Evolutionary conservation across 2,329 filamentous ascomycete species (phyloP), one percentile per base, ranked within the genome.

Genomic region (Tolypocladium amazonense): DNA sequence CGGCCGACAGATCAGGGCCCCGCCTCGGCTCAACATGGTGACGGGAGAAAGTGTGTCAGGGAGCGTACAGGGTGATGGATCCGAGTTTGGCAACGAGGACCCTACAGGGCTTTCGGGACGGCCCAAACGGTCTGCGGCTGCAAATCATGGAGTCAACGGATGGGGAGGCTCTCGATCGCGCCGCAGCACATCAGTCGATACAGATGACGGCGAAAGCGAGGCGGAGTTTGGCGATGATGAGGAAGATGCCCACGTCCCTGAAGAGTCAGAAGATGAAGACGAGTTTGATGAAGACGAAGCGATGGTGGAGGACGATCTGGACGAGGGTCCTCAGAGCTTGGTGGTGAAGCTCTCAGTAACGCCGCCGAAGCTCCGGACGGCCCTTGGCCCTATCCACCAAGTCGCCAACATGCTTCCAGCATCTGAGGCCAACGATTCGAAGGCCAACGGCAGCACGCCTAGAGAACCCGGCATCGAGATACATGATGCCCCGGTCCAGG

Each of bases 1-100:
- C 70, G 94, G 94, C 27, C 86, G 94, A 27, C 91, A 96, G 70
- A 86, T 96, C 64, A 83, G 85, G 64, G 84, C 88, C 54, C 85
- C 87, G 11, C 79, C 79, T 5, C 84, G 88, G 37, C 76, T 87
- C 52, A 89, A 88, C 58, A 85, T 84, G 15, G 84, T 88, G 62
- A 77, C 76, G 4, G 77, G 74, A 25, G 76, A 76, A n/a, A 82
- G 79, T 61, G 75, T 76, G 6, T 66, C 77, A 2, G 73, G 71
- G 9, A 81, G 77, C 60, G 72, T 77, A 15, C 77, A 80, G 39
- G 79, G 73, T 23, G 79, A 79, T 65, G 71, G 65, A 55, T 73
- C 70, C 2, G 75, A 76, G 43, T 67, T 68, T 58, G 75, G 75
- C 9, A 71, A 75, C 35, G 76, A 77, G 41, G 69, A 67, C 4